A percentile compares a stretch with the other conserved stretches of the same genome.
These are phyloP conservation scores for Fusarium sp. DNA, from an alignment of 2,329 filamentous ascomycete genomes.

Conservation along the genomic window DNA sequence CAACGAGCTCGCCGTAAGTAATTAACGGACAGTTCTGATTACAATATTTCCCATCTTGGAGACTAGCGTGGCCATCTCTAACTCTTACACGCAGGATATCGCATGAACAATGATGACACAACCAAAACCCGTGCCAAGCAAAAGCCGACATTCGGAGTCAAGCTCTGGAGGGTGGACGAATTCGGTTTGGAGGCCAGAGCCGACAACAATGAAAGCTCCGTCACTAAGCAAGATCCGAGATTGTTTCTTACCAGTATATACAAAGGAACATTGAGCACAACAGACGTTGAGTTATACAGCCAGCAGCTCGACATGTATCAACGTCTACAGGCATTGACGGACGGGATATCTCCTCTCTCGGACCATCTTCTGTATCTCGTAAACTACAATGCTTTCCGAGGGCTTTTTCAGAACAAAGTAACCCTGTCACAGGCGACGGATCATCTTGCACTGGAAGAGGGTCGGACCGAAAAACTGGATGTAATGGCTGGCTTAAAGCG, in stretches of 20 bases:
- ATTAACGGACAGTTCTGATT: neutral
- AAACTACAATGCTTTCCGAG: slow-evolving; percentile 10
- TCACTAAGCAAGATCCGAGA: neutral
- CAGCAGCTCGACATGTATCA: neutral
- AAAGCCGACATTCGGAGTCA: neutral
- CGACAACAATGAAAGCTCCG: too few species aligned
- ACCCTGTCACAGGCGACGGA: neutral
- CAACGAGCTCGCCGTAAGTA: slow-evolving; percentile 12
- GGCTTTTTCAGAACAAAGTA: neutral
- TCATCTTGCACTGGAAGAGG: neutral
- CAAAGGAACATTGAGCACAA: neutral
- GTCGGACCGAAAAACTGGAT: neutral
- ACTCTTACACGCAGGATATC: neutral
- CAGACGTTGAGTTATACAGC: slow-evolving; percentile 7
- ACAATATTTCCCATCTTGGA: neutral
- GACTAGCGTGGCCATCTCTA: neutral
- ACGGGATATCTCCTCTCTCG: neutral
- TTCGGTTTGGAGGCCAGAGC: neutral
- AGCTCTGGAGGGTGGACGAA: slow-evolving; percentile 9
- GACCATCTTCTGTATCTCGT: neutral
- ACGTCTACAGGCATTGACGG: neutral
- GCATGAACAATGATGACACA: neutral
- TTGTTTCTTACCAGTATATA: neutral
- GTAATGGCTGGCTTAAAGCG: slow-evolving; percentile 4
- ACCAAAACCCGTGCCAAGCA: neutral